Evolutionary conservation across 768 basidiomycete genomes (phyloP).

Genomic region (Amanita fuliginea): DNA sequence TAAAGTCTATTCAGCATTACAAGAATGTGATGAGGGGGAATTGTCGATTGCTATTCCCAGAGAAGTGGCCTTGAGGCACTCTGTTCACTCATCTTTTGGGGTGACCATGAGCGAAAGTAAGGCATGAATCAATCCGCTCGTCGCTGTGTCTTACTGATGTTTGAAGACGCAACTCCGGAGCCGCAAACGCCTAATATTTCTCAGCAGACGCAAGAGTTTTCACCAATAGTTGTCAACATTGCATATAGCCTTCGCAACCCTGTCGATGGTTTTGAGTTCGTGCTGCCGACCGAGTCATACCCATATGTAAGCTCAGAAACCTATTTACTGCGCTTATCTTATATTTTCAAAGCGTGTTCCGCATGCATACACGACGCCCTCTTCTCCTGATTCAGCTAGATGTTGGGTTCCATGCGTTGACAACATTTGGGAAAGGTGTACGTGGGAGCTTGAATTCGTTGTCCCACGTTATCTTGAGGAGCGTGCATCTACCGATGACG

Average conservation of each 20-base stretch:
- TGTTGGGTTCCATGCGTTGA: slow-evolving; percentile 99
- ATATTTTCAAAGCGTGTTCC: slow-evolving; percentile 61
- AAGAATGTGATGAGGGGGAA: slow-evolving; percentile 92
- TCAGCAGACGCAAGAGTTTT: slow-evolving; percentile 36
- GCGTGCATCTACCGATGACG: slow-evolving; percentile 28
- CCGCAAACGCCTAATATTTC: slow-evolving; percentile 52
- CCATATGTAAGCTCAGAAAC: slow-evolving; percentile 53
- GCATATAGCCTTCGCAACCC: slow-evolving; percentile 77
- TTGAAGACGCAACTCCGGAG: slow-evolving; percentile 67
- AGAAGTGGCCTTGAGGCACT: slow-evolving; percentile 56
- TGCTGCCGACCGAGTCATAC: slow-evolving; percentile 70
- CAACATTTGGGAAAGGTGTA: slow-evolving; percentile 89
- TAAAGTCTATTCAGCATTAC: slow-evolving; percentile 79
- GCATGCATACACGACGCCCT: slow-evolving; percentile 84
- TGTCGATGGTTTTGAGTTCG: slow-evolving; percentile 76
- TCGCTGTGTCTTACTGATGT: slow-evolving; percentile 1
- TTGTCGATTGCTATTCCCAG: slow-evolving; percentile 79
- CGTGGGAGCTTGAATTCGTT: slow-evolving; percentile 97
- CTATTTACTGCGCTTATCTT: slow-evolving; percentile 1
- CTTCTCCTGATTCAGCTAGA: slow-evolving; percentile 83
- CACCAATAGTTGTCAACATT: slow-evolving; percentile 66
- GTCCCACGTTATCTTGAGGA: slow-evolving; percentile 80
- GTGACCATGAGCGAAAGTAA: slow-evolving; percentile 48
- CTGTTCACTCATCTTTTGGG: slow-evolving; percentile 33
- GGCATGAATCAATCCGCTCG: slow-evolving; percentile 5